Base-by-base conservation (phyloP, 139 green algal genomes). In the Astrephomene gubernaculifera region DNA sequence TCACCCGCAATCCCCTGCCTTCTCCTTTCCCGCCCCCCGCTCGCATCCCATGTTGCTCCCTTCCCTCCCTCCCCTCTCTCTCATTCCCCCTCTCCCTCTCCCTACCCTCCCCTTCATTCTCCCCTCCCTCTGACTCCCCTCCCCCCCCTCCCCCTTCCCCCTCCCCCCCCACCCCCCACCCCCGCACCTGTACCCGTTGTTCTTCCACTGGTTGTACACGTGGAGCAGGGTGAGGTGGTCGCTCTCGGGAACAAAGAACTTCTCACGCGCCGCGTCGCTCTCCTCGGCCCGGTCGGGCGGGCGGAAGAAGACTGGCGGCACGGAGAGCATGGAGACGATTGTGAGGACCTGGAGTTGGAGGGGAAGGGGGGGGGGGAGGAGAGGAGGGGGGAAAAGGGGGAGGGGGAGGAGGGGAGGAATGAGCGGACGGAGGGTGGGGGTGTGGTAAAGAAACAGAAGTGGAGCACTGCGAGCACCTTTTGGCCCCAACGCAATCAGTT, bases 151-250 rank as follows among this genome's bases (percentile, higher is more conserved):
- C 17, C 57, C 57, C 21, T 8, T 24, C 21, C n/a, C 29, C 8
- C 33, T 17, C 35, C 33, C 64, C n/a, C 33, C 33, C 64, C 33
- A 14, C 39, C 39, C 39, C 38, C 43, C 10, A 19, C 31, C 41
- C 52, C 1, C 81, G 43, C 78, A 88, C 79, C 90, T 82, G 87
- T 94, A 92, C 4, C 92, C 91, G 89, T 99, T 97, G 82, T 93
- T 95, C 91, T 99, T 98, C 97, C 97, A 99, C 92, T 99, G 97
- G 87, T 98, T 93, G 93, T 99, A 99, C 35, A 98, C 92, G 88
- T 99, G 94, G 64, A 99, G 93, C 88, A 99, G 90, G 1, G 97
- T 99, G n/a, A 99, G 93, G 94, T 99, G 97, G 91, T 99, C 97
- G 65, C 88, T 96, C 93, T 99, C 97, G 0, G 97, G 97, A 44